Conservation (phyloP, 1,284 basidiomycete genomes). For the Naganishia albida region DNA sequence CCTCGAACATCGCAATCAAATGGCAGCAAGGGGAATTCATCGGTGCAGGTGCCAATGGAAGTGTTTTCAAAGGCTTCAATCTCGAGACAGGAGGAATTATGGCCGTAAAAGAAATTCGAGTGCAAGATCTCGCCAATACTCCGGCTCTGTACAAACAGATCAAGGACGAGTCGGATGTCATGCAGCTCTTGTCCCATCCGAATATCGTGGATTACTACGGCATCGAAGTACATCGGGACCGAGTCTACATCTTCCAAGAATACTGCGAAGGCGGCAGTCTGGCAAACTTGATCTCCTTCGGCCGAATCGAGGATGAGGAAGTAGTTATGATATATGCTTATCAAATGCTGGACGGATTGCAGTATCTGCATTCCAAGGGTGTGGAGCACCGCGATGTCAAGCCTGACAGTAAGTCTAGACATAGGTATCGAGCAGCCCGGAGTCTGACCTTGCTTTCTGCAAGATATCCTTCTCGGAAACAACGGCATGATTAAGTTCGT, state of each 20-base stretch:
- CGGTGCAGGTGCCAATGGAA: constrained; percentile 94
- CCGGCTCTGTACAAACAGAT: constrained; percentile 89
- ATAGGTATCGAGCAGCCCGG: background rate
- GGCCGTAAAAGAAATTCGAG: constrained; percentile 99
- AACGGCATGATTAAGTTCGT: constrained; percentile 95
- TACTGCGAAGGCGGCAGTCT: constrained; percentile 96
- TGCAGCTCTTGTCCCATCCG: constrained; percentile 97
- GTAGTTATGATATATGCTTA: constrained; percentile 94
- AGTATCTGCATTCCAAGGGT: constrained; percentile 90
- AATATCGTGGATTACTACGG: constrained; percentile 99
- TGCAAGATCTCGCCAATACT: constrained; percentile 84
- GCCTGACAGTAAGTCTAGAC: constrained; percentile 81
- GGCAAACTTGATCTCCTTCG: constrained; percentile 85
- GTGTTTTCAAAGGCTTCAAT: constrained; percentile 97
- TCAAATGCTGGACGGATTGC: constrained; percentile 93
- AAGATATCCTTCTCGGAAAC: constrained; percentile 87
- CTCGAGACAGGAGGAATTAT: constrained; percentile 94
- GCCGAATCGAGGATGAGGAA: constrained; percentile 93
- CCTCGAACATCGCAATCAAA: constrained; percentile 90
- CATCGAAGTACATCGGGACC: constrained; percentile 97
- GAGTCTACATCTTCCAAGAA: constrained; percentile 99
- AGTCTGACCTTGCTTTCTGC: constrained; percentile 6
- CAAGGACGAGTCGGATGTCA: constrained; percentile 94
- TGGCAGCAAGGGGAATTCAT: constrained; percentile 99
- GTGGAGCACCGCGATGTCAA: constrained; percentile 98